These are phyloP conservation scores for Cynara cardunculus DNA, from an alignment of 129 eudicot genomes.

Conservation along the genomic window DNA sequence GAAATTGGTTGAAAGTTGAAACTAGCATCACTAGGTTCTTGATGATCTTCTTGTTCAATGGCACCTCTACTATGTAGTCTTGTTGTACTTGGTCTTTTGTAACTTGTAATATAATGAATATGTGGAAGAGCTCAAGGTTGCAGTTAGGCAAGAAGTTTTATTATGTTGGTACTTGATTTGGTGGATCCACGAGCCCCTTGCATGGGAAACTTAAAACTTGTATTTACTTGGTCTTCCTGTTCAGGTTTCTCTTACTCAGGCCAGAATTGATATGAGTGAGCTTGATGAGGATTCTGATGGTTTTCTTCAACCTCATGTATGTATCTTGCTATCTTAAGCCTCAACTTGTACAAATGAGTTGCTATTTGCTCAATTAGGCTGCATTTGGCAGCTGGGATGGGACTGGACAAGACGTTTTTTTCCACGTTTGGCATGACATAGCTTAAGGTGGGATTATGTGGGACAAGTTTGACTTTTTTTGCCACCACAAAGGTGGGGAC, in stretches of 20 bases:
- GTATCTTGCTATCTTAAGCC: slow-evolving; percentile 16
- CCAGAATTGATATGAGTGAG: slow-evolving; percentile 99
- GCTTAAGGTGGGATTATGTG: not conserved
- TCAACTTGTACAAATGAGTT: slow-evolving; percentile 7
- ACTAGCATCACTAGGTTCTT: no score
- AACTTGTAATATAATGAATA: no score
- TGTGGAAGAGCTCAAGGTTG: no score
- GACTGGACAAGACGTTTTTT: not conserved
- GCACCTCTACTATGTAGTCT: not conserved
- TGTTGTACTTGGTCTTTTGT: not conserved
- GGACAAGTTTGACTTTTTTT: no score
- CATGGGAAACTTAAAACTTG: no score
- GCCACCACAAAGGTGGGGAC: no score
- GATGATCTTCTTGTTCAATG: not conserved
- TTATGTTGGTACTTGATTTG: no score
- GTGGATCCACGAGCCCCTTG: no score
- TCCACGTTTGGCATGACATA: not conserved
- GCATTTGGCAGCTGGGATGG: not conserved
- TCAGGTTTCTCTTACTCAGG: slow-evolving; percentile 99
- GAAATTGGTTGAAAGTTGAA: no score
- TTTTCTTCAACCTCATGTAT: slow-evolving; percentile 88
- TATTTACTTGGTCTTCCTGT: not conserved
- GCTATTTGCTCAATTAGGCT: not conserved
- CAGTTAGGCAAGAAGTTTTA: not conserved
- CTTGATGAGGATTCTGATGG: slow-evolving; percentile 99